These are phyloP conservation scores for Penicillium glabrum DNA, from an alignment of 2,329 filamentous ascomycete species.

Conservation along the genomic window DNA sequence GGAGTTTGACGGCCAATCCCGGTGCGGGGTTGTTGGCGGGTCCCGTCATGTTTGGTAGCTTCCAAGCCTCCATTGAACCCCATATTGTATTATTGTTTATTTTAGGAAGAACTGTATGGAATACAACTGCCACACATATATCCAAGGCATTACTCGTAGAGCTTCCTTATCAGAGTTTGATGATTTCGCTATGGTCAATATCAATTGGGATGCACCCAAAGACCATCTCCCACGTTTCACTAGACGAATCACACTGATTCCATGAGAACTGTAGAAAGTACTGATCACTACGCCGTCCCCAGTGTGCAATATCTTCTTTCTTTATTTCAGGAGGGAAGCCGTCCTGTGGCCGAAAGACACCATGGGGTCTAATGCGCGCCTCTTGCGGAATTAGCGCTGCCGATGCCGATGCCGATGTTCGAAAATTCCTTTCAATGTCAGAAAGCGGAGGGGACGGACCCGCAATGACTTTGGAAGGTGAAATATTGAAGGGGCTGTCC, in stretches of 20 bases:
- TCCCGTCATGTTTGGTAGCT: neutral
- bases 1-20: slow-evolving; percentile 2
- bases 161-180: no score
- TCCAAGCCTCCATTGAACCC: no score
- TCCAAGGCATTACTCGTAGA: no score
- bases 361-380: slow-evolving; percentile 27
- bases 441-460: neutral
- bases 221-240: slow-evolving; percentile 18
- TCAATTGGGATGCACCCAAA: slow-evolving; percentile 25
- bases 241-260: slow-evolving; percentile 16
- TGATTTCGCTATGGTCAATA: neutral
- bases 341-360: slow-evolving; percentile 23
- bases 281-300: slow-evolving; percentile 19
- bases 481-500: neutral
- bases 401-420: neutral
- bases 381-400: slow-evolving; percentile 20
- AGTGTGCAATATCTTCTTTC: slow-evolving; percentile 20
- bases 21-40: neutral
- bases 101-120: no score
- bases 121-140: no score
- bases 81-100: no score
- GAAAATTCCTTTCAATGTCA: neutral
- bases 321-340: slow-evolving; percentile 16
- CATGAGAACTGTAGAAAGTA: slow-evolving; percentile 23
- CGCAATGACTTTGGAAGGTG: neutral